Evolutionary conservation across 371 early-diverging fungal species (phyloP).

Genomic region (Rhizopus delemar): DNA sequence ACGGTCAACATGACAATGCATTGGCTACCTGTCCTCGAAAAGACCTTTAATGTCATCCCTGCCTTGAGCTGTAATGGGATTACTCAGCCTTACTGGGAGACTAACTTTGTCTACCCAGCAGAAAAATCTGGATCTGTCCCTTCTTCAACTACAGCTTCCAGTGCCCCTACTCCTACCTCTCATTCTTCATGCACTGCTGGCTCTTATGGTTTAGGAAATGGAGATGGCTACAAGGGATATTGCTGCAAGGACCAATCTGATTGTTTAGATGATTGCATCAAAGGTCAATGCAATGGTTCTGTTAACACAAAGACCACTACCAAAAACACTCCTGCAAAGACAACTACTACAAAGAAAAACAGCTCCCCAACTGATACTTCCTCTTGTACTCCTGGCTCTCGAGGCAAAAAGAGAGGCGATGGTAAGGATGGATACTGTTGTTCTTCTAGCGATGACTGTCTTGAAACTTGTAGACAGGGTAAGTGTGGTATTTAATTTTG

Average conservation of each 20-base stretch:
- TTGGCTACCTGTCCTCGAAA: slow-evolving; percentile 41
- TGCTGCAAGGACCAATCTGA: slow-evolving; percentile 15
- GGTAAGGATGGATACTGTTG: slow-evolving; percentile 13
- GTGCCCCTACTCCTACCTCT: background rate
- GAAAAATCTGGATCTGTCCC: background rate
- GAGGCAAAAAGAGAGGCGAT: slow-evolving; percentile 6
- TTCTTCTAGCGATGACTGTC: slow-evolving; percentile 7
- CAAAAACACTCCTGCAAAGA: background rate
- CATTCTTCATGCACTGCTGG: slow-evolving; percentile 6
- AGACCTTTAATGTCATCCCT: slow-evolving; percentile 40
- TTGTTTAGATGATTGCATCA: slow-evolving; percentile 14
- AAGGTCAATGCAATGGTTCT: slow-evolving; percentile 16
- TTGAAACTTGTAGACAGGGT: slow-evolving; percentile 3
- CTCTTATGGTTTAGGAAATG: slow-evolving; percentile 10
- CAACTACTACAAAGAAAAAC: background rate
- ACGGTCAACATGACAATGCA: slow-evolving; percentile 46
- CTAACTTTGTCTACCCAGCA: slow-evolving; percentile 41
- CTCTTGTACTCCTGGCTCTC: slow-evolving; percentile 6
- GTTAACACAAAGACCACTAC: background rate
- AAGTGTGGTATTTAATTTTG: slow-evolving; percentile 1
- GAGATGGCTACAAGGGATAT: slow-evolving; percentile 15
- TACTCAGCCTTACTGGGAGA: slow-evolving; percentile 47
- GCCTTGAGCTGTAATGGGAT: slow-evolving; percentile 44
- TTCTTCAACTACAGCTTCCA: background rate
- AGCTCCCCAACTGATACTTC: background rate